Base-by-base conservation (phyloP, 2,329 filamentous ascomycete species). In the Orbilia brochopaga region DNA sequence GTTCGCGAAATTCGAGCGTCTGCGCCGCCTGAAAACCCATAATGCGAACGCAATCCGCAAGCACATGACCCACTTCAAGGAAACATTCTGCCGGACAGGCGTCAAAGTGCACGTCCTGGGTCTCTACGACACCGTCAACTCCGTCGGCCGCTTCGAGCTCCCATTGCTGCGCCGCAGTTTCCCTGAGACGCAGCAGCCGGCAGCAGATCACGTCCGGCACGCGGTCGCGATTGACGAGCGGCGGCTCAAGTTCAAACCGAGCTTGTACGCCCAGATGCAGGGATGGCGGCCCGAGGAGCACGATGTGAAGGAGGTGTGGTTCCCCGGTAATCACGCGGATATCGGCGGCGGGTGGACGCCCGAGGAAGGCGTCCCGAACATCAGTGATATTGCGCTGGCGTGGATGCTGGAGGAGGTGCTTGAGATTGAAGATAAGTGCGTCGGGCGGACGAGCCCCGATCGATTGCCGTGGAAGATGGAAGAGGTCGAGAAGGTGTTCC, bases 71-170 rank as follows among this genome's bases (percentile, higher is more conserved):
- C 87, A 86, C 0, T 94, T 94, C 77, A 85, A 90, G 19, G 89
- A 92, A 78, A 93, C 90, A 0, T 94, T 94, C 77, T 89, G 87
- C 46, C 82, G 90, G 0, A 90, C 90, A 0, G 88, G 92, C 1
- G 84, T 87, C 10, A 84, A 88, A 0, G 91, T 93, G 72, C 84
- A 85, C 1, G 92, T 93, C 75, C 81, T 94, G 1, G 90, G 90
- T 0, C 82, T 94, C 0, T 94, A 93, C 74, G 90, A 93, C 75
- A 92, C 89, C 0, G 90, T 93, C 73, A 92, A 92, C 76, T 90
- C 87, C 13, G 89, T 92, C 0, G 89, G 90, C 0, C 83, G 85
- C 1, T 94, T 94, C 69, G 90, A 94, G 79, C 85, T 82, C 51
- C 83, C 82, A 4, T 83, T 80, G 80, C 53, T 77, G 35, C 75